A percentile compares a stretch with the other conserved stretches of the same genome.
phyloP scores from a whole-genome alignment of 768 basidiomycete species.

The Tylopilus felleus region DNA sequence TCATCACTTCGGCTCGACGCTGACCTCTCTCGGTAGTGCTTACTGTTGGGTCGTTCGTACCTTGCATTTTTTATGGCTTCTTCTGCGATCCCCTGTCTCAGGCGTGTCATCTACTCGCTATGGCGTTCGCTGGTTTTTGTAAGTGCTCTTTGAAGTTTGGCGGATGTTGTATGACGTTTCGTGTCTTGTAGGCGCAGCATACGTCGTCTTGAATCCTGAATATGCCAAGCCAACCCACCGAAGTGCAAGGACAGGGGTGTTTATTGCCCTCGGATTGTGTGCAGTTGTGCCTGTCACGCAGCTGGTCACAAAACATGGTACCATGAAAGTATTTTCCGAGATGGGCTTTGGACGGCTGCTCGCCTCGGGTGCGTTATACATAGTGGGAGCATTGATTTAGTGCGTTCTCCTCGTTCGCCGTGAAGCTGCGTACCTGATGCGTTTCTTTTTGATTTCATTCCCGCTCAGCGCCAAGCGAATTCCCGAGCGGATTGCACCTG shows the following conservation, averaged over 20 bases:
- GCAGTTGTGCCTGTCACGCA: slow-evolving; percentile 70
- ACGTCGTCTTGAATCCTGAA: slow-evolving; percentile 74
- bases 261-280: slow-evolving; percentile 72
- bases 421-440: slow-evolving; percentile 24
- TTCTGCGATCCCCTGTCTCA: slow-evolving; percentile 58
- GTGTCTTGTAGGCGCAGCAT: slow-evolving; percentile 51
- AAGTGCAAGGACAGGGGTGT: slow-evolving; percentile 72
- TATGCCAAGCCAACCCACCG: slow-evolving; percentile 75
- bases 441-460: slow-evolving; percentile 30
- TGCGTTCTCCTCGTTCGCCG: slow-evolving; percentile 44
- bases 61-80: slow-evolving; percentile 76
- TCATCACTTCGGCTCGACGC: not conserved
- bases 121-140: slow-evolving; percentile 58
- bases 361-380: slow-evolving; percentile 69
- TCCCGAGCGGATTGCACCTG: slow-evolving; percentile 73
- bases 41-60: slow-evolving; percentile 76
- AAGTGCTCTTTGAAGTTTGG: slow-evolving; percentile 25
- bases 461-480: slow-evolving; percentile 73
- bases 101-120: slow-evolving; percentile 50
- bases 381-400: slow-evolving; percentile 79
- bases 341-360: slow-evolving; percentile 74
- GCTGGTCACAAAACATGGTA: slow-evolving; percentile 55
- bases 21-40: slow-evolving; percentile 40
- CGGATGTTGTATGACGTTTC: not conserved
- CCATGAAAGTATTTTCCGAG: slow-evolving; percentile 47